Evolutionary conservation across 192 early-diverging fungal species (phyloP).

Genomic region (Coemansia sp.): DNA sequence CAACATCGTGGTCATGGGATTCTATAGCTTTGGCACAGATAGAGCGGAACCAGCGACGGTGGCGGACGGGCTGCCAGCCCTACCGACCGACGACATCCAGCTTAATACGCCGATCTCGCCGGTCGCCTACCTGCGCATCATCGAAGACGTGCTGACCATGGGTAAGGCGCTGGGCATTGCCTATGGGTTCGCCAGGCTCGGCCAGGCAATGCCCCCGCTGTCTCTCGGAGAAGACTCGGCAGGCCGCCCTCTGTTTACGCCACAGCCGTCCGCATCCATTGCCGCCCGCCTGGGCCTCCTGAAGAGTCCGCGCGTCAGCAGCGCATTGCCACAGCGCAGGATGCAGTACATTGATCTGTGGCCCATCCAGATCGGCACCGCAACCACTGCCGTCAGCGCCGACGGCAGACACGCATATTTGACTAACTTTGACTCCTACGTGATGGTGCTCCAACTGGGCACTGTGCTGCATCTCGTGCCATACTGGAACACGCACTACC

Average conservation of each 20-base stretch:
- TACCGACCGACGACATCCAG: constrained; percentile 60
- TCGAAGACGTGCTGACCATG: constrained; percentile 66
- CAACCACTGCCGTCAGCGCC: constrained; percentile 6
- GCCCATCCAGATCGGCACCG: constrained; percentile 65
- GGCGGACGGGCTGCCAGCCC: not conserved
- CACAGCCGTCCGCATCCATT: not conserved
- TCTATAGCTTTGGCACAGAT: constrained; percentile 40
- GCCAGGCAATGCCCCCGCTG: constrained; percentile 19
- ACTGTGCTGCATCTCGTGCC: constrained; percentile 71
- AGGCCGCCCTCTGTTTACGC: not conserved
- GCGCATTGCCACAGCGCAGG: constrained; percentile 15
- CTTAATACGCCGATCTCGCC: constrained; percentile 60
- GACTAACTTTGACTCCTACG: constrained; percentile 68
- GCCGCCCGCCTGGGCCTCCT: not conserved
- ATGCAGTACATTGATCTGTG: constrained; percentile 67
- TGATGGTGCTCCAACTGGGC: constrained; percentile 73
- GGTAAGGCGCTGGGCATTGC: constrained; percentile 70
- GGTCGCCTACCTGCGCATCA: constrained; percentile 66
- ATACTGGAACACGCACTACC: constrained; percentile 63
- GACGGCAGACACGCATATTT: constrained; percentile 36
- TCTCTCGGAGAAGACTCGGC: not conserved
- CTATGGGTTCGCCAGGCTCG: constrained; percentile 61
- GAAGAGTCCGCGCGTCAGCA: constrained; percentile 6
- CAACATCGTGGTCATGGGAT: constrained; percentile 66
- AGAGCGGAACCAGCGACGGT: not conserved